phyloP scores from a whole-genome alignment of 208 protist genomes.

The Wallacemonas sp. region DNA sequence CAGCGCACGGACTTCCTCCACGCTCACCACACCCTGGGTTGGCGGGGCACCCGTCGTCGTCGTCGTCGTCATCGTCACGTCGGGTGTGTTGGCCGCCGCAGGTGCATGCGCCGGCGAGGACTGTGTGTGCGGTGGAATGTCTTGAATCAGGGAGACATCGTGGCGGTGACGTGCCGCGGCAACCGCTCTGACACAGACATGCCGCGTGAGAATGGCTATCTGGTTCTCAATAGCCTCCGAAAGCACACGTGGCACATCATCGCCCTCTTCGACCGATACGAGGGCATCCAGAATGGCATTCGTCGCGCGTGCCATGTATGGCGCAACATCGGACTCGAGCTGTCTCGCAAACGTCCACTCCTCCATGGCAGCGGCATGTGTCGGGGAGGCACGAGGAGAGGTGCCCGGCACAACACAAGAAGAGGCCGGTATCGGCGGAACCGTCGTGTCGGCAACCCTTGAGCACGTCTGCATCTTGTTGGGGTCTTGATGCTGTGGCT shows the following conservation, averaged over 20 bases:
- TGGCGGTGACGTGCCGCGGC: constrained; percentile 10
- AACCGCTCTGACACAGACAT: constrained; percentile 1
- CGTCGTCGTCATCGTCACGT: no score
- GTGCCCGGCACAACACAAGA: not conserved
- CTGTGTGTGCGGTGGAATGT: not conserved
- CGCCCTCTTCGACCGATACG: constrained; percentile 23
- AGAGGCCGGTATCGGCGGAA: not conserved
- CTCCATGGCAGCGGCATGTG: not conserved
- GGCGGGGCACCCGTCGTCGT: no score
- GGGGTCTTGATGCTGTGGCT: no score
- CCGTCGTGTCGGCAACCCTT: no score
- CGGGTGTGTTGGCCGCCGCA: not conserved
- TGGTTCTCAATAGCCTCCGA: constrained; percentile 16
- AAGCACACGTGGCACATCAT: constrained; percentile 21
- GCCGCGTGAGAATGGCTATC: constrained; percentile 14
- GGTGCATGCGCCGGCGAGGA: not conserved
- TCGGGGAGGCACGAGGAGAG: not conserved
- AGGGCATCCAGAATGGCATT: constrained; percentile 23
- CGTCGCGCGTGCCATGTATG: not conserved
- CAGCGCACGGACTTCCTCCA: constrained; percentile 24
- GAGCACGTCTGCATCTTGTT: no score
- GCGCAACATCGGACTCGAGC: not conserved
- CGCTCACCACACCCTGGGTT: no score
- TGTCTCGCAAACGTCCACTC: not conserved
- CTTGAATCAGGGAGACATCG: not conserved